Percentiles rank a stretch among this genome's conserved stretches.
Evolutionary conservation across 202 grass and related monocot genomes (phyloP).

Genomic region (Zizania palustris): DNA sequence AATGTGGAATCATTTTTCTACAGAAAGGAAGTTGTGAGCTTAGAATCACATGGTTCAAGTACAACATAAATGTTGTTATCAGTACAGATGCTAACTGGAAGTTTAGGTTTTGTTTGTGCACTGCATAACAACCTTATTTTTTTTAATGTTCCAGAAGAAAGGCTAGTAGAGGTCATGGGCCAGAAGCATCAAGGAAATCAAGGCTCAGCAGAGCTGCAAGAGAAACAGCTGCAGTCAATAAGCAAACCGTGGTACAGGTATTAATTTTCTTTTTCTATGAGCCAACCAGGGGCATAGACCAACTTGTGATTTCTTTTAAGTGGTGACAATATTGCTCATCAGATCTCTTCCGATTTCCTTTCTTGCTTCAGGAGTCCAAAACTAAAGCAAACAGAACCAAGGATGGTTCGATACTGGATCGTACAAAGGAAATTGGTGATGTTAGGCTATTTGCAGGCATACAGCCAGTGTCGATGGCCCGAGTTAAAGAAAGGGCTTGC

Average conservation of each 20-base stretch:
- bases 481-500: conserved; percentile 39
- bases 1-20: conserved; percentile 12
- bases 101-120: neutral
- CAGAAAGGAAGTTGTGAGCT: conserved; percentile 13
- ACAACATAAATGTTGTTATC: conserved; percentile 7
- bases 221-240: conserved; percentile 44
- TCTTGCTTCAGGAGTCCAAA: conserved; percentile 57
- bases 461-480: conserved; percentile 47
- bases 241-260: conserved; percentile 37
- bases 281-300: neutral
- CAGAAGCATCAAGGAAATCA: conserved; percentile 64
- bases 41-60: conserved; percentile 6
- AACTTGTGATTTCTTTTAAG: conserved; percentile 22
- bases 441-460: conserved; percentile 54
- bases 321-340: conserved; percentile 1
- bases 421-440: conserved; percentile 53
- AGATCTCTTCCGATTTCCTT: conserved; percentile 34
- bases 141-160: conserved; percentile 57
- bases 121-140: neutral
- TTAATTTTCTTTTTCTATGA: conserved; percentile 33
- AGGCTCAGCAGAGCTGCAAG: conserved; percentile 61
- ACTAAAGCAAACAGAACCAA: conserved; percentile 53
- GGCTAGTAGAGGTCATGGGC: conserved; percentile 49
- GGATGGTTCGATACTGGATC: conserved; percentile 37
- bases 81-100: neutral